Base-by-base conservation (phyloP, 805 yeast genomes). In the Brettanomyces bruxellensis region DNA sequence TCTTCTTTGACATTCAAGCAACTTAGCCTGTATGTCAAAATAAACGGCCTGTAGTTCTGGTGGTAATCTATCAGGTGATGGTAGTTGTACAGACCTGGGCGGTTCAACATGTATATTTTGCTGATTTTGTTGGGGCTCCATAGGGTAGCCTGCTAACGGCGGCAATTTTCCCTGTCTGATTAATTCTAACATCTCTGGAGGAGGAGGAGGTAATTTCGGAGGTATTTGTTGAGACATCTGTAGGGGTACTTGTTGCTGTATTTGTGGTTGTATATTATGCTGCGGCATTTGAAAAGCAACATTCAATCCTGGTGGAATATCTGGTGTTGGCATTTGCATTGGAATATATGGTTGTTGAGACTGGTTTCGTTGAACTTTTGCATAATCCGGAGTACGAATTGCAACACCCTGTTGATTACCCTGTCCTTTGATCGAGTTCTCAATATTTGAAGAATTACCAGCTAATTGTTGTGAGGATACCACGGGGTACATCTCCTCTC, bases 91-190 rank as follows among this genome's bases (percentile, higher is more conserved):
- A 11, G 36, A 35, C 25, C 14, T 35, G 23, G 25, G 49, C 28
- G 25, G 47, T 30, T 40, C 43, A 30, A 45, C 47, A 22, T 43
- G 22, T 25, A 12, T 14, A 22, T n/a, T 41, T 18, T 38, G 25
- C 11, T 23, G 7, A 14, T 9, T 22, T 12, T 14, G 41, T 12
- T 12, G 25, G 7, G 7, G 5, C 22, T 18, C 13, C 5, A 13
- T 23, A 7, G 25, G 22, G 7, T 12, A 12, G 7, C 25, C 13
- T 8, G 63, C 61, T 14, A 58, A 45, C 5, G 63, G 63, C 3
- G 63, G 62, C 45, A 59, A 44, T 32, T 55, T 59, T 1, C 63
- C 63, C 41, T 59, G 61, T 22, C 49, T 50, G 12, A 59, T 58
- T 34, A 59, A 40, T 30, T 57, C 59, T 14, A 58, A 47, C 14